phyloP scores from a whole-genome alignment of 768 basidiomycete species.

The Lanmaoa pseudosensibilis region DNA sequence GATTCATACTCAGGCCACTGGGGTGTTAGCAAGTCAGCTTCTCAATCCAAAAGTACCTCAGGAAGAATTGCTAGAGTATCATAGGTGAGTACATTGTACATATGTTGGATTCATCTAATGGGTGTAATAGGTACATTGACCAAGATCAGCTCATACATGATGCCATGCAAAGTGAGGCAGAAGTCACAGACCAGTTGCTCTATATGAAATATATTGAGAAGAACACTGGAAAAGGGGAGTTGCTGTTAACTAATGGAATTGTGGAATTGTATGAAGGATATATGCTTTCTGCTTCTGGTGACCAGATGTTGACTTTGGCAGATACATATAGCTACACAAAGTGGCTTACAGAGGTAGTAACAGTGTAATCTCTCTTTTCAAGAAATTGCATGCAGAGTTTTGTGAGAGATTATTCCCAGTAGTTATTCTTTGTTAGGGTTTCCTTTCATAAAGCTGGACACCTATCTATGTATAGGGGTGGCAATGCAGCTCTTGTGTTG shows the following conservation, averaged over 20 bases:
- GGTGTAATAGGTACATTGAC: constrained; percentile 60
- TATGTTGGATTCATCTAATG: background rate
- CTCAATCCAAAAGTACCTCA: constrained; percentile 64
- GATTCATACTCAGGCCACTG: constrained; percentile 46
- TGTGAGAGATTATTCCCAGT: no score
- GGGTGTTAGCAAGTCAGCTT: constrained; percentile 54
- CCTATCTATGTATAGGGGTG: no score
- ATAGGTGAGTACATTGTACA: constrained; percentile 46
- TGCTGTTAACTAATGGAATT: constrained; percentile 7
- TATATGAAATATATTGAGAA: constrained; percentile 55
- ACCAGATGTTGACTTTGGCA: background rate
- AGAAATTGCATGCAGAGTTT: background rate
- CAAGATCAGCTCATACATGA: constrained; percentile 68
- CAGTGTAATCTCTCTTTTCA: background rate
- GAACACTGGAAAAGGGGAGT: constrained; percentile 22
- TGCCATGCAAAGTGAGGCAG: constrained; percentile 52
- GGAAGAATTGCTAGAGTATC: constrained; percentile 69
- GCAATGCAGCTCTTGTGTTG: no score
- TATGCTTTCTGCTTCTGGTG: constrained; percentile 14
- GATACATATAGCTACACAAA: constrained; percentile 20
- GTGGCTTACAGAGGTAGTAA: constrained; percentile 21
- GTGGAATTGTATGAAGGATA: constrained; percentile 23
- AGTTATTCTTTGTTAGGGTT: no score
- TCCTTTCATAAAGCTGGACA: no score
- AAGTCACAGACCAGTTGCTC: constrained; percentile 56